Evolutionary conservation across 345 rosid genomes (phyloP), one percentile per base, ranked within the genome.

Genomic region (Camelina sativa): DNA sequence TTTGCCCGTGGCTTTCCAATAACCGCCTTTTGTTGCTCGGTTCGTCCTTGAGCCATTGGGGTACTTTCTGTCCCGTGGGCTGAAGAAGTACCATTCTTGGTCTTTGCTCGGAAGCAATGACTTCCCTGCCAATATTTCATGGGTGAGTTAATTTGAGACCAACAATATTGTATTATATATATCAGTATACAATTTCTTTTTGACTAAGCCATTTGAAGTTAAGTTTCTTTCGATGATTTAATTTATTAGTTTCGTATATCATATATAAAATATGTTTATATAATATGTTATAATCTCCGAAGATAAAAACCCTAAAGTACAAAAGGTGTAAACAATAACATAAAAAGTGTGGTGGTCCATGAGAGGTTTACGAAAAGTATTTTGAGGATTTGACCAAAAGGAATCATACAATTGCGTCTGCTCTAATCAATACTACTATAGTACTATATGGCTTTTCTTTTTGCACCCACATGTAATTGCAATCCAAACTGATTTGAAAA

Each of bases 1-100:
- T 76, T 95, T 95, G 9, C 99, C 99, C 0, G 99, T 95, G 15
- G 99, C 99, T 80, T 95, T 95, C 99, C 97, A 92, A 35, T 95
- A 95, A 6, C 99, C 97, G 19, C 91, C 85, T 82, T 90, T 90
- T 5, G 99, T 95, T 47, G 99, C 97, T 0, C 99, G 92, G 67
- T 92, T 95, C 0, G 97, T 92, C 63, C 99, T 90, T 34, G 97
- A 92, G 35, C 99, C 97, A 68, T 92, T 92, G 0, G 97, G 99
- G 67, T 95, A 95, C 79, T 95, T 95, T 1, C 97, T 86, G 63
- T 95, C 99, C 11, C 97, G 82, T 40, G 99, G 97, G 73, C 99
- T 95, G 75, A 95, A 94, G 83, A 95, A 95, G 67, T 86, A 95
- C 99, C 97, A 91, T 79, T 95, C 99, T 7, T 88, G 87, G 68